Conservation (phyloP, 495 filamentous ascomycete species). For the Symbiotaphrina buchneri region DNA sequence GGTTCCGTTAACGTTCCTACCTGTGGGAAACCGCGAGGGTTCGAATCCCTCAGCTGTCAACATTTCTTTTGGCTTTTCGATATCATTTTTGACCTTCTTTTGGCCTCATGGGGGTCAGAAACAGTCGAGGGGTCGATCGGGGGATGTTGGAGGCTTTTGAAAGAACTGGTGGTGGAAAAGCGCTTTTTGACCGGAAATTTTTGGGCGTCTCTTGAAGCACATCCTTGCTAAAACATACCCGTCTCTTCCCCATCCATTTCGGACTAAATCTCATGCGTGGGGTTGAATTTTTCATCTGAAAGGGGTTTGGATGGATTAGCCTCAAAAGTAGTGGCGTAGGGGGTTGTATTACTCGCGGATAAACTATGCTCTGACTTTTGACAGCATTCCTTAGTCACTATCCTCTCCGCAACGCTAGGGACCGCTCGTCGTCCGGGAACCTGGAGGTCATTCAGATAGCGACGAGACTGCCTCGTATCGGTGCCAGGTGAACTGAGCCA, state of each 20-base stretch:
- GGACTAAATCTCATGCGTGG: not conserved
- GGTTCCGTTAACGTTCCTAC: conserved; percentile 1
- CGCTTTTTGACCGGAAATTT: not conserved
- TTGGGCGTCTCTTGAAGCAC: not conserved
- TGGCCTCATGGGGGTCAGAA: not conserved
- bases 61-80: conserved; percentile 3
- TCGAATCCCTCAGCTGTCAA: conserved; percentile 3
- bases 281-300: not conserved
- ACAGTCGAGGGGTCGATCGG: too few relatives aligned
- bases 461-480: too few relatives aligned
- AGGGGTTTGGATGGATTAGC: not conserved
- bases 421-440: too few relatives aligned
- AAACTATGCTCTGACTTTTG: not conserved
- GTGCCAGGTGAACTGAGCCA: too few relatives aligned
- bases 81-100: not conserved
- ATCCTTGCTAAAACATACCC: not conserved
- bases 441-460: too few relatives aligned
- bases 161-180: not conserved
- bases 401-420: not conserved
- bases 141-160: too few relatives aligned
- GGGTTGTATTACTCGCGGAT: too few relatives aligned
- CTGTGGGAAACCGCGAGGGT: conserved; percentile 3
- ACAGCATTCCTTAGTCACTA: not conserved
- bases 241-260: not conserved
- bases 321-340: not conserved